A percentile compares a stretch with the other conserved stretches of the same genome.
phyloP scores from a whole-genome alignment of 2,329 filamentous ascomycete genomes.

The Fusarium gaditjirri region DNA sequence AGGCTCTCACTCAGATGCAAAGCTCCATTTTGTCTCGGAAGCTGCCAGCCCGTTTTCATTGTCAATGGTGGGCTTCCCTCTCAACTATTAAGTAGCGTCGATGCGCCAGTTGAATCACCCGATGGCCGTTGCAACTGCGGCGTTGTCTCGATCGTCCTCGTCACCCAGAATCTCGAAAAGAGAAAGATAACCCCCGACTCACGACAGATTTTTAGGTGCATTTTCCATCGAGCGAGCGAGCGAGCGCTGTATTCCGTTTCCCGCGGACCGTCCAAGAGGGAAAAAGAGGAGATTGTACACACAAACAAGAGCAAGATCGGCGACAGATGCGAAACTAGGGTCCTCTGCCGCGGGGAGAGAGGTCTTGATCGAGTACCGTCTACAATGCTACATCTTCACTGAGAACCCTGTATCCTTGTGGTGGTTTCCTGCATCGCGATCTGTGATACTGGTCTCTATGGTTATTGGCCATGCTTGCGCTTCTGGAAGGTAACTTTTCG shows the following conservation, averaged over 20 bases:
- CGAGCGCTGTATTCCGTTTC: background rate
- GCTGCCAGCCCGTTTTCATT: conserved; percentile 20
- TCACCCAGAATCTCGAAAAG: conserved; percentile 7
- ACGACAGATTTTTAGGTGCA: background rate
- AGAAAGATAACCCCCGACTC: background rate
- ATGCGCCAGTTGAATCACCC: conserved; percentile 19
- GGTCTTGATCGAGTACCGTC: conserved; percentile 26
- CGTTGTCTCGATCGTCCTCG: conserved; percentile 23
- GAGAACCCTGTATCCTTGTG: background rate
- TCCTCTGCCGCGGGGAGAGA: conserved; percentile 2
- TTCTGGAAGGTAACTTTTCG: conserved; percentile 6
- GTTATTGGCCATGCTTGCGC: conserved; percentile 22
- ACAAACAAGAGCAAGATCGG: conserved; percentile 15
- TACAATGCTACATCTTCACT: conserved; percentile 14
- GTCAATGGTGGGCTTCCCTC: background rate
- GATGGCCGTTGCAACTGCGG: conserved; percentile 15
- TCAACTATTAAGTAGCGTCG: conserved; percentile 34
- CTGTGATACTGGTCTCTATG: conserved; percentile 8
- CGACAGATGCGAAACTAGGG: conserved; percentile 23
- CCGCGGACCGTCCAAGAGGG: background rate
- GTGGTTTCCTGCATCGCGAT: conserved; percentile 28
- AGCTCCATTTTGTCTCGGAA: conserved; percentile 25
- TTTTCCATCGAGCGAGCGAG: background rate
- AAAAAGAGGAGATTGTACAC: background rate
- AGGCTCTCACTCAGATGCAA: background rate